Conservation (phyloP, 345 rosid genomes). For the Mercurialis annua region DNA sequence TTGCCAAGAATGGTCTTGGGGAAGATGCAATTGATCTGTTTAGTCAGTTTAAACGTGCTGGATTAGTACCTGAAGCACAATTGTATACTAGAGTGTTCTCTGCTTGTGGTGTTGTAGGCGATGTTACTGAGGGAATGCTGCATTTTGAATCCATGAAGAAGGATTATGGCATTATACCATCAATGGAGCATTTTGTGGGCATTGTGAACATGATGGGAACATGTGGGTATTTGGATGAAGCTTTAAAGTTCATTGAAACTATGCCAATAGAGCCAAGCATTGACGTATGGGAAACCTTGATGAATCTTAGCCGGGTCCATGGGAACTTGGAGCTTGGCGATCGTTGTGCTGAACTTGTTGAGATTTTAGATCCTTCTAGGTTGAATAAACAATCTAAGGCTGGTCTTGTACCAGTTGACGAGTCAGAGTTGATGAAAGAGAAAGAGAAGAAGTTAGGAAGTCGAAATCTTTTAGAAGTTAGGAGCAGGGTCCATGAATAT, state of each 20-base stretch:
- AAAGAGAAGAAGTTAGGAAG: slow-evolving; percentile 39
- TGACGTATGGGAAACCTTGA: slow-evolving; percentile 73
- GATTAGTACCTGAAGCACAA: slow-evolving; percentile 51
- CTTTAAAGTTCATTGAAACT: slow-evolving; percentile 59
- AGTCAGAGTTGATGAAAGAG: slow-evolving; percentile 43
- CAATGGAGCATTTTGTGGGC: slow-evolving; percentile 59
- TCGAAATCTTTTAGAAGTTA: slow-evolving; percentile 41
- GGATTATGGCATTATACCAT: slow-evolving; percentile 54
- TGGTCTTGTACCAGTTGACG: slow-evolving; percentile 58
- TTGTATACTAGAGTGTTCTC: slow-evolving; percentile 56
- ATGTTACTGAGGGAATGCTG: slow-evolving; percentile 63
- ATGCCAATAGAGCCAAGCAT: slow-evolving; percentile 59
- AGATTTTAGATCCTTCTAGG: slow-evolving; percentile 52
- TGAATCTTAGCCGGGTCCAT: slow-evolving; percentile 70
- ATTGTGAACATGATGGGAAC: slow-evolving; percentile 67
- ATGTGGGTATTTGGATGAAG: slow-evolving; percentile 70
- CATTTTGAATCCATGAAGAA: slow-evolving; percentile 70
- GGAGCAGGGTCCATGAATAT: slow-evolving; percentile 47
- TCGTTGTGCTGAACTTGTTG: slow-evolving; percentile 63
- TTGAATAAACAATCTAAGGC: slow-evolving; percentile 55
- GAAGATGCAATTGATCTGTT: slow-evolving; percentile 84
- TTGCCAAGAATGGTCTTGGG: slow-evolving; percentile 68
- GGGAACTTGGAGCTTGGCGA: slow-evolving; percentile 78
- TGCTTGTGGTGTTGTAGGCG: slow-evolving; percentile 62
- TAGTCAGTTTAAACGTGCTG: slow-evolving; percentile 54